These are phyloP conservation scores for Neonothopanus nambi DNA, from an alignment of 1,284 basidiomycete species.

Conservation along the genomic window DNA sequence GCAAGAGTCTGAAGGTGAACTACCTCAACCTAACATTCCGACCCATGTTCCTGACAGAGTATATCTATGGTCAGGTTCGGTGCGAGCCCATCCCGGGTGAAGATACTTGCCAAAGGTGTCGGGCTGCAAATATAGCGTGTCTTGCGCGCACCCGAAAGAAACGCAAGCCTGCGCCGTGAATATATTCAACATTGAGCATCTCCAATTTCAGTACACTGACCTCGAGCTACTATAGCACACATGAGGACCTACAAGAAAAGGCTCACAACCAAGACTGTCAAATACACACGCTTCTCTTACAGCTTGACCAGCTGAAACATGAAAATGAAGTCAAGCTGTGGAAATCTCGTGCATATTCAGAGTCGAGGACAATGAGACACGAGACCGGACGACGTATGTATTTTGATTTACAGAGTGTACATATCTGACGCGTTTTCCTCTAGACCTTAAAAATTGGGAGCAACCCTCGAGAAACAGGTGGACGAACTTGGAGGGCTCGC, in stretches of 20 bases:
- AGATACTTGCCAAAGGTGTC: constrained; percentile 47
- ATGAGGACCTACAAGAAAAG: constrained; percentile 54
- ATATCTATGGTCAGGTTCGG: constrained; percentile 40
- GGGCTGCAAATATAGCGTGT: constrained; percentile 46
- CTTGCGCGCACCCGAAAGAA: constrained; percentile 54
- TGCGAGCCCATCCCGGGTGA: constrained; percentile 49
- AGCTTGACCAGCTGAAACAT: constrained; percentile 46
- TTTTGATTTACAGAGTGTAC: background rate
- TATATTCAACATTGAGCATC: background rate
- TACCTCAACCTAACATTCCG: background rate
- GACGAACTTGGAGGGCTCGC: constrained; percentile 24
- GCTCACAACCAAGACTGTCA: constrained; percentile 48
- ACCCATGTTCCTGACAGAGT: background rate
- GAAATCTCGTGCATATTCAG: constrained; percentile 24
- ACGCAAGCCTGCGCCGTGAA: constrained; percentile 54
- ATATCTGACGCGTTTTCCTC: background rate
- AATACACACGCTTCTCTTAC: constrained; percentile 46
- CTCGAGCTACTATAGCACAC: constrained; percentile 41
- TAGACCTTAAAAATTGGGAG: too few relatives aligned
- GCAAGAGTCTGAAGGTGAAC: constrained; percentile 57
- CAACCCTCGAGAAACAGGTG: background rate
- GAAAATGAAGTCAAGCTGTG: constrained; percentile 43
- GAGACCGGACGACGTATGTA: constrained; percentile 5
- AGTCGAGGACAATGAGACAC: background rate
- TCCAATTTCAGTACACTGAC: background rate